A percentile compares a stretch with the other conserved stretches of the same genome.
Evolutionary conservation across 164 flowering plant genomes (phyloP).

Genomic region (Berberis thunbergii): DNA sequence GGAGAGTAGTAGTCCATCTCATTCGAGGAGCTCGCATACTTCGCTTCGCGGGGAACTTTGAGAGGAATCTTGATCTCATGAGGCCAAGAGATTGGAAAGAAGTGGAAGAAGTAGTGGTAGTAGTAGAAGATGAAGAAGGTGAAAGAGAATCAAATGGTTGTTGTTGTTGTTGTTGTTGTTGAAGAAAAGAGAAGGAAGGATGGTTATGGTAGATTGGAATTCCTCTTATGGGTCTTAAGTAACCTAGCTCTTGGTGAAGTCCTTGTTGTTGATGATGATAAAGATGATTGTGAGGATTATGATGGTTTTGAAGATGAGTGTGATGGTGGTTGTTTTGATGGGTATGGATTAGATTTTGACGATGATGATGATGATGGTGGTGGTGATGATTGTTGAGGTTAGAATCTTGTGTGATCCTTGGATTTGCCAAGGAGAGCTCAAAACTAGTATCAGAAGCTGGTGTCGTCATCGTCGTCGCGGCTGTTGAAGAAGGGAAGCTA

Average conservation of each 20-base stretch:
- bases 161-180: conserved; percentile 26
- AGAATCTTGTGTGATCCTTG: conserved; percentile 27
- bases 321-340: conserved; percentile 8
- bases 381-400: conserved; percentile 12
- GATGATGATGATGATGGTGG: conserved; percentile 20
- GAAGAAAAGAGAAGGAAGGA: conserved; percentile 29
- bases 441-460: conserved; percentile 21
- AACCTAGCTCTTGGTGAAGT: conserved; percentile 34
- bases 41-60: conserved; percentile 69
- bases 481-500: conserved; percentile 21
- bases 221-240: conserved; percentile 79
- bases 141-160: conserved; percentile 17
- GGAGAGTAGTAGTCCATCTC: conserved; percentile 96
- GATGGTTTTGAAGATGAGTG: conserved; percentile 4
- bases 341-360: conserved; percentile 6
- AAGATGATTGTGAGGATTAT: conserved; percentile 8
- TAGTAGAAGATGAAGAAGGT: conserved; percentile 14
- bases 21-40: conserved; percentile 92
- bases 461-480: conserved; percentile 11
- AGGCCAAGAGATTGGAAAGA: conserved; percentile 28
- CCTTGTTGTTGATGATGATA: conserved; percentile 22
- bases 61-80: conserved; percentile 59
- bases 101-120: conserved; percentile 11
- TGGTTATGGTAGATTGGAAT: conserved; percentile 71
- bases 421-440: conserved; percentile 56